Base-by-base conservation (phyloP, 306 rosid species). In the Sicyos baderoa region DNA sequence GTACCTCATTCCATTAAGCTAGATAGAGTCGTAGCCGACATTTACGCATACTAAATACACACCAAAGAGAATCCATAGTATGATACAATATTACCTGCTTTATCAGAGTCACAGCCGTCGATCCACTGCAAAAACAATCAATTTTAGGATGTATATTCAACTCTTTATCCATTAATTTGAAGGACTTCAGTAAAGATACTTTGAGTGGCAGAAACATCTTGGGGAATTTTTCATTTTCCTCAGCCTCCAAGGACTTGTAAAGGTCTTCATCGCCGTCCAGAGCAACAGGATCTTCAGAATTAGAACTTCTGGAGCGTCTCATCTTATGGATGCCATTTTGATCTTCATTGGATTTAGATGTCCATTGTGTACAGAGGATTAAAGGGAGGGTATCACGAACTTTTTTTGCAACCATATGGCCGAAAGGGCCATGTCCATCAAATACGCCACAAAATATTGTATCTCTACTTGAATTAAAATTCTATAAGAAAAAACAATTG, bases 401-500 rank as follows among this genome's bases (percentile, higher is more conserved):
- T 63, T 76, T 84, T 80, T 79, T 81, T 15, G 87, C 81, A 4
- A 84, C 87, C 81, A 81, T 40, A 44, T 84, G 87, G 61, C 87
- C 87, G 9, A 68, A 81, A 45, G 85, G 87, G 76, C 87, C 87
- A 37, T 84, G 87, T 9, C 87, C 87, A 66, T 84, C 87, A 76
- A 84, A 84, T 45, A 84, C 83, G 49, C 87, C 87, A 55, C 87
- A 84, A 81, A 84, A 81, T 53, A 76, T 44, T 14, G 85, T 78
- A 68, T 84, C 83, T 68, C 74, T 71, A 59, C 76, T 78, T 29
- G 83, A 70, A 58, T 60, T 47, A 75, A 81, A 84, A 71, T 74
- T 70, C 87, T 83, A 42, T 37, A 65, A 63, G 19, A 61, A 58
- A 25, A 45, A 64, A 44, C 53, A 76, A 58, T 19, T 9, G 13